phyloP scores from a whole-genome alignment of 225 moss, liverwort and hornwort species.

The Antitrichia curtipendula region DNA sequence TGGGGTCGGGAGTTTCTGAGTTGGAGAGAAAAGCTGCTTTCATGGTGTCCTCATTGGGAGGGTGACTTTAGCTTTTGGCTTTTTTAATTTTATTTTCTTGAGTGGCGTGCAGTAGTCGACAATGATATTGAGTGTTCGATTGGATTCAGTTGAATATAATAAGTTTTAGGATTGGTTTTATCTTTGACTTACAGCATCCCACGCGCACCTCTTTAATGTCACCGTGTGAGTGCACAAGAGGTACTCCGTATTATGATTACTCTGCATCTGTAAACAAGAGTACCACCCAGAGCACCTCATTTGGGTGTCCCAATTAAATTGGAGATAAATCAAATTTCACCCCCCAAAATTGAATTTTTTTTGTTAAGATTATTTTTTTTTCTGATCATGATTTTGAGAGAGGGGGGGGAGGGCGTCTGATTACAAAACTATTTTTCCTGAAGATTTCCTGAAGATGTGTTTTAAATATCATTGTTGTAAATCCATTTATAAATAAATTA shows the following conservation, averaged over 20 bases:
- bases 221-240: no score
- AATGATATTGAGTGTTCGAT: not conserved
- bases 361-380: not conserved
- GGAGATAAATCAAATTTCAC: not conserved
- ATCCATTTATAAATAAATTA: not conserved
- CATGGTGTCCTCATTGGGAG: not conserved
- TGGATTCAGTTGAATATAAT: not conserved
- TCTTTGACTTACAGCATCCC: not conserved
- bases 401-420: fast-evolving
- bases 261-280: no score
- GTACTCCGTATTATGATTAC: not conserved
- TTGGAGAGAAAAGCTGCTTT: not conserved
- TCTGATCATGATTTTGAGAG: not conserved
- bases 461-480: not conserved
- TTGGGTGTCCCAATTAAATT: not conserved
- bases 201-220: not conserved
- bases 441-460: not conserved
- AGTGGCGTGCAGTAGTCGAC: not conserved
- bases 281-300: not conserved
- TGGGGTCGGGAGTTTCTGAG: not conserved
- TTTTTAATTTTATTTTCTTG: not conserved
- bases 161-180: not conserved
- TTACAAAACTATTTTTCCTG: fast-evolving
- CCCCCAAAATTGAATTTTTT: no score
- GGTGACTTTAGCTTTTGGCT: not conserved